Percentiles rank a stretch among this genome's conserved stretches.
Conservation (phyloP, 2,329 filamentous ascomycete genomes). For the Pestalotiopsis fici region DNA sequence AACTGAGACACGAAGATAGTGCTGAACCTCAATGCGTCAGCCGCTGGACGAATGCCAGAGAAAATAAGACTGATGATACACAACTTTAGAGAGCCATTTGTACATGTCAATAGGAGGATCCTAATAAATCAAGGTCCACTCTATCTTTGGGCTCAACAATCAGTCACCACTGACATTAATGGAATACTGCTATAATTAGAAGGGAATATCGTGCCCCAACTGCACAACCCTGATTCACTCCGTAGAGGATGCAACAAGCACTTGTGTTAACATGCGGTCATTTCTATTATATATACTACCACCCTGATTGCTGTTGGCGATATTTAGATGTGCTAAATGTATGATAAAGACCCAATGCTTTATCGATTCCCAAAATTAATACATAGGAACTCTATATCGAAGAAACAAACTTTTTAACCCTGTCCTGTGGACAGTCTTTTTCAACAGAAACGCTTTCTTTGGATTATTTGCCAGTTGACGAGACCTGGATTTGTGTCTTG, state of each 20-base stretch:
- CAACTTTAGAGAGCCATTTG: background rate
- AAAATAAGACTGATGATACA: background rate
- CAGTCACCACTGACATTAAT: no score
- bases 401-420: background rate
- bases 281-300: background rate
- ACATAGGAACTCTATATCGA: background rate
- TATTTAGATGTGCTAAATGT: background rate
- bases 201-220: no score
- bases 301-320: background rate
- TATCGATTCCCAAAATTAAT: background rate
- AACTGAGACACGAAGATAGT: no score
- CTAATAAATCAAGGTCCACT: background rate
- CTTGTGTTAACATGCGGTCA: background rate
- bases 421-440: background rate
- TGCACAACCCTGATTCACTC: background rate
- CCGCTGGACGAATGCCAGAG: background rate
- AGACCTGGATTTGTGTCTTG: background rate
- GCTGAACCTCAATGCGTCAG: no score
- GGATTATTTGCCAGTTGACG: background rate
- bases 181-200: no score
- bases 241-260: no score
- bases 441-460: background rate
- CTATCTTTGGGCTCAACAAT: no score
- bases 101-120: background rate
- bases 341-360: background rate